These are phyloP conservation scores for Podaxis sp. DNA, from an alignment of 768 basidiomycete genomes.

Conservation along the genomic window DNA sequence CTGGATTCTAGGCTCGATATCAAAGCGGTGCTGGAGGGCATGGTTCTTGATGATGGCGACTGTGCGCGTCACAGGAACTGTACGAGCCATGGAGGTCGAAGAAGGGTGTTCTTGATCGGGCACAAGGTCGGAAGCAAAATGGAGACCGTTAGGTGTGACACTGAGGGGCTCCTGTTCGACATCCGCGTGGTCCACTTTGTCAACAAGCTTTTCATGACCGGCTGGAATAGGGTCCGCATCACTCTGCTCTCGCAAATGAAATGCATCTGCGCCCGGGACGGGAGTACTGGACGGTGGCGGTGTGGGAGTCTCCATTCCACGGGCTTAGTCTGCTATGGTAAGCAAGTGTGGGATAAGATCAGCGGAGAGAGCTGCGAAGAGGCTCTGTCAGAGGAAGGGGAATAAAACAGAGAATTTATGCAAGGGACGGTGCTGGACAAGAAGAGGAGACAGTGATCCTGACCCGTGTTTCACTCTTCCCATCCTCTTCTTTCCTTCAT, in stretches of 20 bases:
- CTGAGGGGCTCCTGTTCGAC: neutral
- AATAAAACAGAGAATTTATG: neutral
- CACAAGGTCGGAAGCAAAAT: neutral
- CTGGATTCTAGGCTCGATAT: slow-evolving; percentile 76
- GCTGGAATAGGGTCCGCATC: neutral
- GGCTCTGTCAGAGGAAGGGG: neutral
- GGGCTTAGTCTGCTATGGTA: neutral
- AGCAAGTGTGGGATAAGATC: neutral
- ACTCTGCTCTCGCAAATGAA: neutral
- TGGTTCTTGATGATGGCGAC: slow-evolving; percentile 85
- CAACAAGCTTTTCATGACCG: neutral
- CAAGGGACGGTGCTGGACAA: neutral
- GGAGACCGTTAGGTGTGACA: slow-evolving; percentile 6
- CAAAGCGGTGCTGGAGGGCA: slow-evolving; percentile 70
- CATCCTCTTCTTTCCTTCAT: neutral
- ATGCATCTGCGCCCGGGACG: neutral
- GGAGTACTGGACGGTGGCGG: neutral
- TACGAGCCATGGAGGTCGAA: slow-evolving; percentile 6
- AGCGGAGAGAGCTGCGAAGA: neutral
- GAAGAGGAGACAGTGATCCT: neutral
- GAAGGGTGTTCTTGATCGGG: neutral
- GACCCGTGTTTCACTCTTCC: neutral
- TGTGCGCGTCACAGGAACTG: slow-evolving; percentile 49
- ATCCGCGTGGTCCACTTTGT: neutral
- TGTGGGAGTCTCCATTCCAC: slow-evolving; percentile 7